phyloP scores from a whole-genome alignment of 2,329 filamentous ascomycete species.

The Domatiomyces globalis region DNA sequence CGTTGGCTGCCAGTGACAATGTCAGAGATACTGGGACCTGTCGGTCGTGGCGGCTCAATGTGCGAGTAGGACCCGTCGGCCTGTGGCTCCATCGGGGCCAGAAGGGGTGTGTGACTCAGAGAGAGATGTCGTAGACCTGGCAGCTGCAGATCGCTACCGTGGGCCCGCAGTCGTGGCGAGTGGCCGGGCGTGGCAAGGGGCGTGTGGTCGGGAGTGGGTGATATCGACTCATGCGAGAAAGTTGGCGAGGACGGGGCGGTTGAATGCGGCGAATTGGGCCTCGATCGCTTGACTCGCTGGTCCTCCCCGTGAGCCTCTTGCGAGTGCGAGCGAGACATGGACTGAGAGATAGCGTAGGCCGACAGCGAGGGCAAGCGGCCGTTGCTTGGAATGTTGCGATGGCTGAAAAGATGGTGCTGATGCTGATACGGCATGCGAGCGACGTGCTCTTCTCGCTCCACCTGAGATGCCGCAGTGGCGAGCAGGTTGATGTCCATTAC shows the following conservation, averaged over 20 bases:
- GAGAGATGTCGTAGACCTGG: slow-evolving; percentile 68
- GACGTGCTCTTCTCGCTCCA: slow-evolving; percentile 46
- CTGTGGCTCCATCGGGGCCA: slow-evolving; percentile 57
- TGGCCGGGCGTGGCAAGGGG: slow-evolving; percentile 93
- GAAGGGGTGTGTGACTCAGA: slow-evolving; percentile 50
- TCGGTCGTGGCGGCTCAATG: slow-evolving; percentile 38
- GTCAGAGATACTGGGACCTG: slow-evolving; percentile 71
- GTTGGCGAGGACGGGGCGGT: slow-evolving; percentile 92
- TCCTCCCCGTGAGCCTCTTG: slow-evolving; percentile 58
- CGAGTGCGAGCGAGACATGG: slow-evolving; percentile 63
- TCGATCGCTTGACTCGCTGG: slow-evolving; percentile 68
- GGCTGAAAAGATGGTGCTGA: slow-evolving; percentile 33
- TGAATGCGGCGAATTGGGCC: slow-evolving; percentile 86
- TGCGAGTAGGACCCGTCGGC: slow-evolving; percentile 45
- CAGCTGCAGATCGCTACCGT: slow-evolving; percentile 61
- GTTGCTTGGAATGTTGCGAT: slow-evolving; percentile 33
- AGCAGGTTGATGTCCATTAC: slow-evolving; percentile 53
- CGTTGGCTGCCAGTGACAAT: slow-evolving; percentile 87
- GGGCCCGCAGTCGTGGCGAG: slow-evolving; percentile 76
- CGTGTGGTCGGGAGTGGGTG: slow-evolving; percentile 94
- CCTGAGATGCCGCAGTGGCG: slow-evolving; percentile 53
- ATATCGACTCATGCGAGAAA: slow-evolving; percentile 89
- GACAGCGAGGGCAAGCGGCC: slow-evolving; percentile 61
- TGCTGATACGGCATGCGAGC: slow-evolving; percentile 29
- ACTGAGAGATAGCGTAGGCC: slow-evolving; percentile 58